Base-by-base conservation (phyloP, 495 filamentous ascomycete species). In the Apodospora peruviana region DNA sequence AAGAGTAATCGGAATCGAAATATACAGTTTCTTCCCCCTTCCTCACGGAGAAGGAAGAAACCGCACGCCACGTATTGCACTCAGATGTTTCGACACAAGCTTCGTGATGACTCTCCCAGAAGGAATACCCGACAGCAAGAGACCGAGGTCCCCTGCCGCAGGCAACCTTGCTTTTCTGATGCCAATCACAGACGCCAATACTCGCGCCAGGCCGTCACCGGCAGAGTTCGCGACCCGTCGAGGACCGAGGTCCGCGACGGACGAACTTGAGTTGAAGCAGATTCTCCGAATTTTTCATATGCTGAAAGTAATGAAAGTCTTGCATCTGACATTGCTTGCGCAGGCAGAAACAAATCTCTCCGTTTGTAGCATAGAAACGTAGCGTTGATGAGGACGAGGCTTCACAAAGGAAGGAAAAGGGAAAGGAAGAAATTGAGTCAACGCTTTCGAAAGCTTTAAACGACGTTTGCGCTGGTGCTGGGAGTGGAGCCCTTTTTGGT, bases 201-300 rank as follows among this genome's bases (percentile, higher is more conserved):
- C 7, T 51, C 11, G 48, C 48, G 48, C 32, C 27, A 55, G 52
- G 48, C 48, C 52, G 48, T 51, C 43, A 51, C 52, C 48, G 52
- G 48, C 52, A 55, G 52, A 7, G 7, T 34, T 34, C n/a, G n/a
- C n/a, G n/a, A n/a, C n/a, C n/a, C n/a, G n/a, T n/a, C n/a, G n/a
- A n/a, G n/a, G n/a, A n/a, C n/a, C n/a, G n/a, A n/a, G n/a, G n/a
- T 34, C 29, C 29, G 8, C 14, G 8, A 34, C 29, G 14, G 8
- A 34, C 29, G 29, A 7, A 34, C n/a, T n/a, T n/a, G n/a, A n/a
- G 36, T 37, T 55, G 52, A 55, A 55, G 52, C 48, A 83, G 27
- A 7, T 95, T 87, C 91, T 95, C 91, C 91, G 91, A 96, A 95
- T 96, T 96, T 95, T 91, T 93, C 91, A 95, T 91, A 93, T 95